Evolutionary conservation across 805 yeast species (phyloP).

Genomic region (Metschnikowia corniflorae): DNA sequence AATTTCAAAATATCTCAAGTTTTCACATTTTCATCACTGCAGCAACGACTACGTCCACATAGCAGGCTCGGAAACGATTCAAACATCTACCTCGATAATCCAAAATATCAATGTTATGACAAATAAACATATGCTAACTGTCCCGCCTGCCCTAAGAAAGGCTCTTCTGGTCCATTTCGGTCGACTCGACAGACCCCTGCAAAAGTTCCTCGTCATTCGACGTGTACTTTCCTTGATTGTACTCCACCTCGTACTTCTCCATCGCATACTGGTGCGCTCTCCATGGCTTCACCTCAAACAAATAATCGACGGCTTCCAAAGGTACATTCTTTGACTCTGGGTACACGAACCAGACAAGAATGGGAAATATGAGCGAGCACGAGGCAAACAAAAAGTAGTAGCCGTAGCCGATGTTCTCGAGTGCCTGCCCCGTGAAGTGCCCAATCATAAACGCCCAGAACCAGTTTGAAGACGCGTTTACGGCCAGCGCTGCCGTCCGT

Average conservation of each 20-base stretch:
- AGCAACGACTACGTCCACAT: too few relatives aligned
- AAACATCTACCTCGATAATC: too few relatives aligned
- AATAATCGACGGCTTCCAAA: slow-evolving; percentile 30
- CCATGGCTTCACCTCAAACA: slow-evolving; percentile 35
- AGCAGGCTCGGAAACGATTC: too few relatives aligned
- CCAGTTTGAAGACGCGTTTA: slow-evolving; percentile 47
- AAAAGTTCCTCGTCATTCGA: slow-evolving; percentile 3
- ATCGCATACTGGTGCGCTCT: slow-evolving; percentile 28
- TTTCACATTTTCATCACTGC: too few relatives aligned
- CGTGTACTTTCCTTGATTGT: slow-evolving; percentile 8
- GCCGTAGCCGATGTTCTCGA: slow-evolving; percentile 41
- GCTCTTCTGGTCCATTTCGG: slow-evolving; percentile 8
- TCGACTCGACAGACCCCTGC: slow-evolving; percentile 5
- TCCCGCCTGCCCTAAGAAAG: neutral
- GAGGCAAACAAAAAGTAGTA: slow-evolving; percentile 42
- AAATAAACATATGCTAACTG: too few relatives aligned
- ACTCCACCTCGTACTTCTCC: slow-evolving; percentile 19
- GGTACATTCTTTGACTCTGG: slow-evolving; percentile 41
- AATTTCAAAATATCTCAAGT: too few relatives aligned
- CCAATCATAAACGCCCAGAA: slow-evolving; percentile 50
- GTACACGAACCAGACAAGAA: slow-evolving; percentile 29
- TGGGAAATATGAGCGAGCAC: slow-evolving; percentile 25
- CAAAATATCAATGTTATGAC: too few relatives aligned
- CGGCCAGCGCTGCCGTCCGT: slow-evolving; percentile 40
- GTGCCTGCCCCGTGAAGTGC: slow-evolving; percentile 43